Conservation (phyloP, 1,284 basidiomycete species). For the Fomitopsis palustris region DNA sequence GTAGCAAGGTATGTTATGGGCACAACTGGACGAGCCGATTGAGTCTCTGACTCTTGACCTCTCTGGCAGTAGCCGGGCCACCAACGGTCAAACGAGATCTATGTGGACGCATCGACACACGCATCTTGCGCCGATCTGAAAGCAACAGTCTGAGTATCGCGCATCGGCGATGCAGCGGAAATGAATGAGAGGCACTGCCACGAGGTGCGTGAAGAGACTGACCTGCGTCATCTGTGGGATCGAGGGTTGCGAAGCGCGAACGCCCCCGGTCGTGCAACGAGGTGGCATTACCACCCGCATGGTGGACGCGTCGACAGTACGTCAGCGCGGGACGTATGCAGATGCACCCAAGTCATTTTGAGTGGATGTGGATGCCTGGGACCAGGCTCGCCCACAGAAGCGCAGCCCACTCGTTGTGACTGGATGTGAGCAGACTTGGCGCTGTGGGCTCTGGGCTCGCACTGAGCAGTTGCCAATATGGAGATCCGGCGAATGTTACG, state of each 20-base stretch:
- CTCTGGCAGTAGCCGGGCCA: too few relatives aligned
- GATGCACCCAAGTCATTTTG: neutral
- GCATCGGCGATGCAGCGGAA: neutral
- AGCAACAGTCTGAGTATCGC: neutral
- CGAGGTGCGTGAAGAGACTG: neutral
- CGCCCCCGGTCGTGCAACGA: neutral
- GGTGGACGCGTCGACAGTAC: neutral
- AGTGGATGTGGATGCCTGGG: neutral
- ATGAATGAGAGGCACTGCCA: neutral
- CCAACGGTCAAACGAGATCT: too few relatives aligned
- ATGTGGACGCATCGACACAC: too few relatives aligned
- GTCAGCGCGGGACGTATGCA: neutral
- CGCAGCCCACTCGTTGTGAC: neutral
- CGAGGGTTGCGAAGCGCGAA: neutral
- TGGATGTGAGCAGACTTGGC: neutral
- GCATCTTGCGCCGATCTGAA: too few relatives aligned
- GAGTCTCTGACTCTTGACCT: too few relatives aligned
- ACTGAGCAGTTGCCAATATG: neutral
- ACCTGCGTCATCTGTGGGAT: neutral
- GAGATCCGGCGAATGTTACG: neutral
- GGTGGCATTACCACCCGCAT: neutral
- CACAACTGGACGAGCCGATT: too few relatives aligned
- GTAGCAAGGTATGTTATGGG: too few relatives aligned
- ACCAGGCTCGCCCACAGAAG: neutral
- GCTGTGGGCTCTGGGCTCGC: neutral